These are phyloP conservation scores for Geotrichum phurueaensis DNA, from an alignment of 1,139 yeast genomes.

Conservation along the genomic window DNA sequence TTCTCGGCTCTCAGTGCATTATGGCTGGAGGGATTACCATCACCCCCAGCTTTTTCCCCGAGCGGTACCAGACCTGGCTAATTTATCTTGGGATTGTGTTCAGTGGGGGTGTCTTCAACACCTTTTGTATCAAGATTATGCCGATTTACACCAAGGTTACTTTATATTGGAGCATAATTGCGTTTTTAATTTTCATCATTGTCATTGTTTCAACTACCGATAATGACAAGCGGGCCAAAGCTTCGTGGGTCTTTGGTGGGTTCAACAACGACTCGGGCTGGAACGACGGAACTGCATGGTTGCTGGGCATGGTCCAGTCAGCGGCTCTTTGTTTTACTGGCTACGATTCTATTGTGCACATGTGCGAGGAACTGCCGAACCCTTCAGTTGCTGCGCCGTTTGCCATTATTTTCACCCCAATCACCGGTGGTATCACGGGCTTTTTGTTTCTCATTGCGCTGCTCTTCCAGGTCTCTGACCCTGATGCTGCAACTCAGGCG, in stretches of 20 bases:
- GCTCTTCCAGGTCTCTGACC: conserved; percentile 62
- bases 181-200: conserved; percentile 23
- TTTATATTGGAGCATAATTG: conserved; percentile 24
- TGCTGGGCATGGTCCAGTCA: conserved; percentile 65
- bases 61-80: conserved; percentile 18
- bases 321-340: conserved; percentile 61
- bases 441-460: conserved; percentile 66
- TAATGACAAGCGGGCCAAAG: conserved; percentile 20
- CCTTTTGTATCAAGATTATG: conserved; percentile 17
- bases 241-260: conserved; percentile 22
- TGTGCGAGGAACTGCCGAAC: conserved; percentile 72
- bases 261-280: conserved; percentile 22
- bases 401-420: conserved; percentile 62
- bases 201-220: conserved; percentile 23
- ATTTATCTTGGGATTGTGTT: conserved; percentile 15
- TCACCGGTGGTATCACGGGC: conserved; percentile 66
- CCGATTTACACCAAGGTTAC: conserved; percentile 17
- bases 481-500: conserved; percentile 40
- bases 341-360: conserved; percentile 72
- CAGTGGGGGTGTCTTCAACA: conserved; percentile 17
- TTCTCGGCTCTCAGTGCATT: conserved; percentile 18
- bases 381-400: conserved; percentile 75
- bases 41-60: conserved; percentile 10
- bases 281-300: conserved; percentile 22
- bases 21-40: conserved; percentile 18